phyloP scores from a whole-genome alignment of 805 yeast species.

The Candida tallmaniae region DNA sequence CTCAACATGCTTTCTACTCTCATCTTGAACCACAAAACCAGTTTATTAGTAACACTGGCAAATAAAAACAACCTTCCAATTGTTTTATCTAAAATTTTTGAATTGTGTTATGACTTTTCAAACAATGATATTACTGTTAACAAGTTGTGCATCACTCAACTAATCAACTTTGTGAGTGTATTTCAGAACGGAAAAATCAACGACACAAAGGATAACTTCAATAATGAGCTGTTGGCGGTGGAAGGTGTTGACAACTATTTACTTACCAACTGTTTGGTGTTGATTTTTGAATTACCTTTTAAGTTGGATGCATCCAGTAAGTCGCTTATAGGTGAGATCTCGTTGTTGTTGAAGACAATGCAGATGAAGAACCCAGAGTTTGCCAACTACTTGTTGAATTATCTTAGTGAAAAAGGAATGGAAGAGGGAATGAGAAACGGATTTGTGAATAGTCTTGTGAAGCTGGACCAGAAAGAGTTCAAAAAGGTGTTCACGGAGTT shows the following conservation, averaged over 20 bases:
- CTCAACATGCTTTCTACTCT: slow-evolving; percentile 66
- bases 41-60: slow-evolving; percentile 66
- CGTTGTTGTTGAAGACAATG: slow-evolving; percentile 62
- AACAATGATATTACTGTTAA: slow-evolving; percentile 37
- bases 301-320: slow-evolving; percentile 62
- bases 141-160: slow-evolving; percentile 64
- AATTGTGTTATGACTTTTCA: slow-evolving; percentile 55
- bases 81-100: slow-evolving; percentile 59
- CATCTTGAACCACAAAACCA: slow-evolving; percentile 72
- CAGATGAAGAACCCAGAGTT: slow-evolving; percentile 40
- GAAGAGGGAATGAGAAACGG: slow-evolving; percentile 58
- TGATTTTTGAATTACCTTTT: slow-evolving; percentile 78
- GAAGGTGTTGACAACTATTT: slow-evolving; percentile 72
- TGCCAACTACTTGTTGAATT: slow-evolving; percentile 45
- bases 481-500: slow-evolving; percentile 60
- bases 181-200: slow-evolving; percentile 68
- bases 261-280: slow-evolving; percentile 60
- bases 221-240: slow-evolving; percentile 43
- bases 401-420: slow-evolving; percentile 53
- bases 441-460: slow-evolving; percentile 55
- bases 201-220: slow-evolving; percentile 56
- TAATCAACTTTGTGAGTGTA: slow-evolving; percentile 56
- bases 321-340: slow-evolving; percentile 68
- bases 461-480: slow-evolving; percentile 57
- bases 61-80: slow-evolving; percentile 59